These are phyloP conservation scores for Rhizophlyctis rosea DNA, from an alignment of 192 early-diverging fungal genomes.

Conservation along the genomic window DNA sequence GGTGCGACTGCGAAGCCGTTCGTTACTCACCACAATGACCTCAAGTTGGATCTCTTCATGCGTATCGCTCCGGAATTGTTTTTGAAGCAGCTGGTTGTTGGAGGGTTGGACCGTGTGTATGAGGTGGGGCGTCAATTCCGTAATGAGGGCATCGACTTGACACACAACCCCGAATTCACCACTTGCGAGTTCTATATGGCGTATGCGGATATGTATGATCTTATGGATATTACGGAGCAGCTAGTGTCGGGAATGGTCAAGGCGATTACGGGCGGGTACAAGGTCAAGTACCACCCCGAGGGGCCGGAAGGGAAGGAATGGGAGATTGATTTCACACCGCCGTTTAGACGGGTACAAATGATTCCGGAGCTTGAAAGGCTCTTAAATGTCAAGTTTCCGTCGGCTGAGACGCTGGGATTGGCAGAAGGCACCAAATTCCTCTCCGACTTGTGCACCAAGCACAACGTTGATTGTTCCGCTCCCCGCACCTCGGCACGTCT, in stretches of 20 bases:
- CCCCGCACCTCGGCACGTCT: slow-evolving; percentile 90
- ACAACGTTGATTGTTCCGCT: slow-evolving; percentile 91
- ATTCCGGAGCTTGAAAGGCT: slow-evolving; percentile 88
- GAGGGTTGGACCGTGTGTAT: slow-evolving; percentile 97
- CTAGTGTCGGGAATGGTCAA: slow-evolving; percentile 91
- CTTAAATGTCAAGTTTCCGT: slow-evolving; percentile 88
- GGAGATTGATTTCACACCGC: slow-evolving; percentile 94
- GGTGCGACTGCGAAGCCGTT: slow-evolving; percentile 99
- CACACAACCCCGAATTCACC: slow-evolving; percentile 99
- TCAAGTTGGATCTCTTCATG: slow-evolving; percentile 98
- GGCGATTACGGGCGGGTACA: slow-evolving; percentile 84
- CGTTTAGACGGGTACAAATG: slow-evolving; percentile 93
- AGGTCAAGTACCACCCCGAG: slow-evolving; percentile 91
- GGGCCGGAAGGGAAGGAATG: slow-evolving; percentile 73
- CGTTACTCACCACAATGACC: slow-evolving; percentile 98
- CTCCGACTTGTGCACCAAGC: slow-evolving; percentile 86
- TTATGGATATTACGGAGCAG: slow-evolving; percentile 93
- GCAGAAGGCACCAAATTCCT: slow-evolving; percentile 86
- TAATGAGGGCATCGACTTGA: slow-evolving; percentile 97
- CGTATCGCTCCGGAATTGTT: slow-evolving; percentile 97
- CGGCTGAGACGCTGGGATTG: slow-evolving; percentile 76
- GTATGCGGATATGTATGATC: slow-evolving; percentile 95
- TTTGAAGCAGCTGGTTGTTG: slow-evolving; percentile 97
- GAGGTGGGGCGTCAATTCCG: slow-evolving; percentile 99
- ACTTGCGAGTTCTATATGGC: slow-evolving; percentile 99